Base-by-base conservation (phyloP, 805 yeast species). In the Candida ficus region DNA sequence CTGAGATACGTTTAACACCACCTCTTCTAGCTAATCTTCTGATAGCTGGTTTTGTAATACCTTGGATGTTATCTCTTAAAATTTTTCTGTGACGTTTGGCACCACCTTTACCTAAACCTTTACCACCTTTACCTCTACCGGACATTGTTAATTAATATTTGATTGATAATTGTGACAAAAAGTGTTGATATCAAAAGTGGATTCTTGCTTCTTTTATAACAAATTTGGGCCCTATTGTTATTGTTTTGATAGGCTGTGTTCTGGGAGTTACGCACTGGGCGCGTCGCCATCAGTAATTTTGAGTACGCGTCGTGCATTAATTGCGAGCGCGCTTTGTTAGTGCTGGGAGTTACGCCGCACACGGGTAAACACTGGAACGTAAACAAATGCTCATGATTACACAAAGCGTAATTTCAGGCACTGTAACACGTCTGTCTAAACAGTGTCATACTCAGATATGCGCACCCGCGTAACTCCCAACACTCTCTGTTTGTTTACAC, bases 11-110 rank as follows among this genome's bases (percentile, higher is more conserved):
- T 84, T 91, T 91, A 67, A 91, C 99, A 90, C 99, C 99, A 77
- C 99, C 99, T 87, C 99, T 89, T 83, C 99, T 91, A 39, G 99
- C 99, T 63, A 91, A 84, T 87, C 99, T 91, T 80, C 99, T 89
- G 67, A 91, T 91, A 66, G 99, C 99, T 67, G 99, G 99, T 82
- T 91, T 91, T 51, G 99, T 91, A 68, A 91, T 91, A 79, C 99
- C 99, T 76, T 90, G 97, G 59, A 93, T 91, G 91, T 91, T 93
- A 73, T 93, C 99, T 80, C 98, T 90, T 56, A 90, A 79, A 73
- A 91, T 87, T 87, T 90, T 90, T 83, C 98, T 88, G 89, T 91
- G 99, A 75, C 99, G 89, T 83, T 91, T 91, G 63, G 99, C 99
- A 78, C 99, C 99, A 76, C 97, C 98, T 78, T 93, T 93, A 66